Base-by-base conservation (phyloP, 208 protist genomes). In the Herpetomonas tarakana region DNA sequence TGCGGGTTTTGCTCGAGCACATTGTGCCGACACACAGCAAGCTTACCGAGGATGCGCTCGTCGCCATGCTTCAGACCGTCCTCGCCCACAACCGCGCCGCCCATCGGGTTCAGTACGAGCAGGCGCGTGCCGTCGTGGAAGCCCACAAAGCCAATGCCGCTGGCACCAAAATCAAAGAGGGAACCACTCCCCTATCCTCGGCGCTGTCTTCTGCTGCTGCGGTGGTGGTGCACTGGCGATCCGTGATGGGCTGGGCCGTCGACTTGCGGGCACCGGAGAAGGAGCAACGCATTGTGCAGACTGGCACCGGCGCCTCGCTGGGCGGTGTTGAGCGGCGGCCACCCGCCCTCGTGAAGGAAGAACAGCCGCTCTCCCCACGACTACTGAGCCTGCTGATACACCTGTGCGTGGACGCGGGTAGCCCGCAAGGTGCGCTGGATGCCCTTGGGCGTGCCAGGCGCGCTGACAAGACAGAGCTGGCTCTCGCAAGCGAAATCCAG, bases 351-450 rank as follows among this genome's bases (percentile, higher is more conserved):
- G 71, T 78, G 1, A 19, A 27, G 45, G 53, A 38, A 6, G 65
- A 72, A 35, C 56, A 63, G 49, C 55, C 82, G 0, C 65, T 95
- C 1, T 72, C 77, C 2, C 55, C 51, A 11, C 57, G 60, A 29
- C 74, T 86, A 68, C 68, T 93, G 26, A 86, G 77, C 52, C 62
- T 92, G 46, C 73, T 92, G 38, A 62, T 95, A 39, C 64, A 80
- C 62, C 84, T 95, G 22, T 93, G 89, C 62, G 86, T 89, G n/a
- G 62, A 76, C 45, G 86, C 72, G 14, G 81, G 80, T 18, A 91
- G 83, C 56, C 74, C 83, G 0, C 67, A 81, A 18, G 89, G 82
- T 1, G 89, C 83, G 21, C 58, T 95, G 39, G 61, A 68, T 16
- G 76, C 79, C 6, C 63, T 93, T 35, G 84, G 76, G 24, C 81